Evolutionary conservation across 1,139 yeast species (phyloP), one percentile per base, ranked within the genome.

Genomic region (Taphrina sp.): DNA sequence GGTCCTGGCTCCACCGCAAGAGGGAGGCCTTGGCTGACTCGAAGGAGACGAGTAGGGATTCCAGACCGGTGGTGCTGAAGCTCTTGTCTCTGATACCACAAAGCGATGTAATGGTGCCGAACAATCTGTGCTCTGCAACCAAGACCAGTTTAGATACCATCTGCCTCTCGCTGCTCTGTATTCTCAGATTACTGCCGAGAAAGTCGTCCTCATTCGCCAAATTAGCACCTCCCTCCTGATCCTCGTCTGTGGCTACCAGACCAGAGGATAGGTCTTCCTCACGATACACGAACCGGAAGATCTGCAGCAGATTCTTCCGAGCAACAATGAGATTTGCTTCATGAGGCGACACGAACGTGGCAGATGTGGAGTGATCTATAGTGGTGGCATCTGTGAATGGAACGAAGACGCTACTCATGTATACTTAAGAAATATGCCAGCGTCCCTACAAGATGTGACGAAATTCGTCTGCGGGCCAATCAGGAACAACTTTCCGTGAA

Each of bases 21-120:
- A 90, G 71, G 0, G 95, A 85, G 54, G 88, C 67, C 67, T 90
- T 90, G 22, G 96, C 96, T 57, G 73, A 74, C 61, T 82, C 79
- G 35, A 95, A 85, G 10, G 89, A 74, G 1, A 92, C 74, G 3
- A 85, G 69, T 38, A 92, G 64, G 61, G 80, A 82, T 63, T 87
- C 64, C 4, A 46, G 39, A n/a, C 53, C 90, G 54, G 79, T 68
- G 2, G 68, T 66, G 0, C 76, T 75, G 37, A 76, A 73, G 49
- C 79, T 83, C 12, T 70, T 63, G 2, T 85, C 23, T n/a, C 45
- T 14, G 19, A 52, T 19, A 12, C 41, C 41, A 3, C 44, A 38
- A n/a, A 56, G 23, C 2, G 43, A 47, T 1, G 42, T 33, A 17
- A 56, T 33, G 3, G 47, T 44, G 26, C 58, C 58, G 16, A 26